These are phyloP conservation scores for Arctium lappa DNA, from an alignment of 129 eudicot genomes.

Conservation along the genomic window DNA sequence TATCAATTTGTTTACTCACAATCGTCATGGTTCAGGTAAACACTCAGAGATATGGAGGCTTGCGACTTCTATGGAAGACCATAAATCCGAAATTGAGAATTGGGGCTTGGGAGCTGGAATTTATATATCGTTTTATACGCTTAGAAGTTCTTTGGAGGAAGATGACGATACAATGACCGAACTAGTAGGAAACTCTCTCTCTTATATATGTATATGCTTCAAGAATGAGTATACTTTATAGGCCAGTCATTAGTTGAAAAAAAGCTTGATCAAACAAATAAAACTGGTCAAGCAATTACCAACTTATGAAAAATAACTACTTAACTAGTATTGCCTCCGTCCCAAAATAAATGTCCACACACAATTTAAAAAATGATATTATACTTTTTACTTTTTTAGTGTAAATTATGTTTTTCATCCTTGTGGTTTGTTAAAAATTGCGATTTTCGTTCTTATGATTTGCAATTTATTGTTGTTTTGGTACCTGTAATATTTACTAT, in stretches of 20 bases:
- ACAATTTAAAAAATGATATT: no score
- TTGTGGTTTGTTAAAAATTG: no score
- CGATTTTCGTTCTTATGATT: no score
- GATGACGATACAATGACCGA: conserved; percentile 64
- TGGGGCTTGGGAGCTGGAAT: conserved; percentile 99
- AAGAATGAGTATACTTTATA: background rate
- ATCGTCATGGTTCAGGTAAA: conserved; percentile 43
- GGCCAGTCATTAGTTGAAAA: background rate
- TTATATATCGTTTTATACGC: conserved; percentile 64
- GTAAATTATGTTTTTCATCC: no score
- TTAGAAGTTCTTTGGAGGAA: conserved; percentile 66
- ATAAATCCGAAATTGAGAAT: conserved; percentile 89
- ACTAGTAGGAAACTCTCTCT: conserved; percentile 42
- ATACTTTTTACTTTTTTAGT: no score
- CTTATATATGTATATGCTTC: background rate
- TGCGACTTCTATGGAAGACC: conserved; percentile 85
- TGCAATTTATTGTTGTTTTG: no score
- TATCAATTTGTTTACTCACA: background rate
- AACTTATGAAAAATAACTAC: background rate
- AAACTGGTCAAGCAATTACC: background rate
- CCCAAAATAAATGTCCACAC: background rate
- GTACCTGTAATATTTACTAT: no score
- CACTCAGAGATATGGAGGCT: conserved; percentile 83
- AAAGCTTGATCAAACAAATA: background rate
- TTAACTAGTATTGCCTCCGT: background rate